phyloP scores from a whole-genome alignment of 768 basidiomycete species.

The Kwoniella dendrophila region DNA sequence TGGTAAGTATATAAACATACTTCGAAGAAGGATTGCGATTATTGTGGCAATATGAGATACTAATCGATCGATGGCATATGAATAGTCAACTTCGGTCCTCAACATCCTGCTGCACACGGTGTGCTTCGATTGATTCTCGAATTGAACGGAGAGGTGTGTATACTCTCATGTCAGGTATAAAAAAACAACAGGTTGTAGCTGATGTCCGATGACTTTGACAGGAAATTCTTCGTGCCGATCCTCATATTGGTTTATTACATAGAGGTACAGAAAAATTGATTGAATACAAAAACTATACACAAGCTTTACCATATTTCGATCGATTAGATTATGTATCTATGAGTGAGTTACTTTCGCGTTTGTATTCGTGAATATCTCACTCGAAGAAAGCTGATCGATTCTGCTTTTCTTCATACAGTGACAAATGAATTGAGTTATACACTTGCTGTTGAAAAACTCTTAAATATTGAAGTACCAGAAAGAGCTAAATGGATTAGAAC shows the following conservation, averaged over 20 bases:
- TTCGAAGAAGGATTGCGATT: no score
- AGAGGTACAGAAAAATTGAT: slow-evolving; percentile 98
- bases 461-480: slow-evolving; percentile 95
- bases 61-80: slow-evolving; percentile 4
- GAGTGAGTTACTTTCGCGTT: slow-evolving; percentile 66
- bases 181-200: neutral
- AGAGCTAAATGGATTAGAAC: slow-evolving; percentile 98
- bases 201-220: slow-evolving; percentile 13
- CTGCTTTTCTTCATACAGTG: slow-evolving; percentile 63
- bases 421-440: slow-evolving; percentile 98
- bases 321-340: slow-evolving; percentile 99
- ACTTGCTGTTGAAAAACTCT: slow-evolving; percentile 93
- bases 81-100: slow-evolving; percentile 93
- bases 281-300: slow-evolving; percentile 97
- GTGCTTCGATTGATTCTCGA: slow-evolving; percentile 97
- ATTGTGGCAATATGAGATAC: neutral
- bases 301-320: slow-evolving; percentile 98
- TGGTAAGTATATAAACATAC: slow-evolving; percentile 60
- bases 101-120: slow-evolving; percentile 98
- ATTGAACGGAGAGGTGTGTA: slow-evolving; percentile 81
- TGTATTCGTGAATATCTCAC: neutral
- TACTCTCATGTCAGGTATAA: neutral
- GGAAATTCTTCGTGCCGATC: slow-evolving; percentile 57
- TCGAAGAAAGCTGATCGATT: neutral
- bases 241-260: slow-evolving; percentile 91